phyloP scores from a whole-genome alignment of 164 flowering plant genomes.

The Nelumbo lutea region DNA sequence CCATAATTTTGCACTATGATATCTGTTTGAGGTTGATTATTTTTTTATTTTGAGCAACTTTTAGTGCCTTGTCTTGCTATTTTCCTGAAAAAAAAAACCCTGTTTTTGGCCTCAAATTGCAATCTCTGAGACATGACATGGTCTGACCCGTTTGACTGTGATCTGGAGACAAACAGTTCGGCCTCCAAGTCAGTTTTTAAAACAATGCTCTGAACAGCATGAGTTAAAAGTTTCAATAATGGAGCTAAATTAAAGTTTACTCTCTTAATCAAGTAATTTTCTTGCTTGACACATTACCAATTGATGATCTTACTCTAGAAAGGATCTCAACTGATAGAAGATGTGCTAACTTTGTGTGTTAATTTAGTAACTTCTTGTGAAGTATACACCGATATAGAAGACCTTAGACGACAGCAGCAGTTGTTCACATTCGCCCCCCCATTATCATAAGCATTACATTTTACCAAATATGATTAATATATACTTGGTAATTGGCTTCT shows the following conservation, averaged over 20 bases:
- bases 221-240: constrained; percentile 55
- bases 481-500: not conserved
- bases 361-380: constrained; percentile 70
- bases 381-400: constrained; percentile 73
- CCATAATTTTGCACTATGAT: too few species aligned
- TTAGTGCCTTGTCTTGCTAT: too few species aligned
- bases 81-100: too few species aligned
- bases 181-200: too few species aligned
- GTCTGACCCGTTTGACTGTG: too few species aligned
- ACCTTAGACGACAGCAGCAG: constrained; percentile 72
- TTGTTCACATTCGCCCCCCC: constrained; percentile 68
- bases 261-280: constrained; percentile 74
- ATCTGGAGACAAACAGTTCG: too few species aligned
- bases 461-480: constrained; percentile 66
- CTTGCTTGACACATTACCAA: not conserved
- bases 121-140: too few species aligned
- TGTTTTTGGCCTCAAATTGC: too few species aligned
- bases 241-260: constrained; percentile 42
- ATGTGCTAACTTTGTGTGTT: constrained; percentile 19
- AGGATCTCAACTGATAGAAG: not conserved
- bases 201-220: constrained; percentile 33
- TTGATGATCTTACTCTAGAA: not conserved
- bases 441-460: constrained; percentile 89
- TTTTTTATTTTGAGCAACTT: too few species aligned
- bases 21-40: too few species aligned